A percentile compares a stretch with the other conserved stretches of the same genome.
These are phyloP conservation scores for Aspergillus hiratsukae DNA, from an alignment of 2,329 filamentous ascomycete genomes.

Conservation along the genomic window DNA sequence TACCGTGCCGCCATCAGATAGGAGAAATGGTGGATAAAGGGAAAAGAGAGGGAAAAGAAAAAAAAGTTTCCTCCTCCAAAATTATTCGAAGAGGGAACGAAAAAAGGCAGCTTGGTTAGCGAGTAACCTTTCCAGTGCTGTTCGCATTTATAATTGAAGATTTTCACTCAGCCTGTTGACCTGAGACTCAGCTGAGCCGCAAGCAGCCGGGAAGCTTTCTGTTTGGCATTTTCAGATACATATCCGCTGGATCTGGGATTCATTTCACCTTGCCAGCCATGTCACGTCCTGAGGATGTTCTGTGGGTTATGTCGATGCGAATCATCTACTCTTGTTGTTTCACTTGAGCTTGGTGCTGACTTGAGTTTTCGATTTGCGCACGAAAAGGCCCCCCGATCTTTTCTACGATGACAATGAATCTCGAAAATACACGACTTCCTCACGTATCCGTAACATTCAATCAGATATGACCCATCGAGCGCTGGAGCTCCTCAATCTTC, in stretches of 20 bases:
- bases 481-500: conserved; percentile 81
- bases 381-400: conserved; percentile 77
- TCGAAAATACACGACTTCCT: conserved; percentile 94
- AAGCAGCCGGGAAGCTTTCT: background rate
- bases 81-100: background rate
- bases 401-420: conserved; percentile 97
- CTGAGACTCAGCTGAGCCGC: background rate
- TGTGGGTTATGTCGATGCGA: conserved; percentile 53
- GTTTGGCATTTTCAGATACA: background rate
- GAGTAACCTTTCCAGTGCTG: background rate
- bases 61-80: background rate
- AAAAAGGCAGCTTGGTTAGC: background rate
- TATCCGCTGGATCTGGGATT: background rate
- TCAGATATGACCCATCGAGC: conserved; percentile 90
- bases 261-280: conserved; percentile 52
- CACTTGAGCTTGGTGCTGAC: conserved; percentile 8
- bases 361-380: conserved; percentile 18
- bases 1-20: background rate
- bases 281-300: conserved; percentile 94
- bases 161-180: background rate
- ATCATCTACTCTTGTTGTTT: conserved; percentile 1
- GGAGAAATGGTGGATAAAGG: background rate
- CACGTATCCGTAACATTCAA: conserved; percentile 93
- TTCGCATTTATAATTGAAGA: background rate
- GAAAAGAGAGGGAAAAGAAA: background rate